These are phyloP conservation scores for Phalaenopsis hybrid DNA, from an alignment of 116 monocot genomes.

Conservation along the genomic window DNA sequence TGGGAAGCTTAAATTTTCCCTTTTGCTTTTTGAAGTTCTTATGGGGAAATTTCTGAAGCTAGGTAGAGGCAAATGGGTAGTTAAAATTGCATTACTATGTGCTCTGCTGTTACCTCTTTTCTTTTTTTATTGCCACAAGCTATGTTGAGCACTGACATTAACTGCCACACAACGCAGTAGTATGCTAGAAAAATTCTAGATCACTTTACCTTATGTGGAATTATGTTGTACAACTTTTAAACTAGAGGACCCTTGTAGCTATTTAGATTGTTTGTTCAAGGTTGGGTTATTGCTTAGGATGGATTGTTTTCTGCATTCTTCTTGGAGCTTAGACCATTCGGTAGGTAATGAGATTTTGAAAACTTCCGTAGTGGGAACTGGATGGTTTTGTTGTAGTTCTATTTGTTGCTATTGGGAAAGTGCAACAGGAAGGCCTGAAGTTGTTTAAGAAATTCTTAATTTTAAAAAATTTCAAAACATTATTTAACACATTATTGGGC, in stretches of 20 bases:
- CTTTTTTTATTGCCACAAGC: not conserved
- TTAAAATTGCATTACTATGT: not conserved
- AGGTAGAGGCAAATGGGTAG: not conserved
- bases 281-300: not conserved
- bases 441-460: not conserved
- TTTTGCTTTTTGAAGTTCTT: not conserved
- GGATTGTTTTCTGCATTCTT: not conserved
- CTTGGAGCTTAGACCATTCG: too few relatives aligned
- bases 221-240: not conserved
- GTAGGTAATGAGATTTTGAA: not conserved
- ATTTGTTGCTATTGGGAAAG: not conserved
- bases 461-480: not conserved
- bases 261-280: not conserved
- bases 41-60: not conserved
- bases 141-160: not conserved
- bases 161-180: not conserved
- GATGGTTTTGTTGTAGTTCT: not conserved
- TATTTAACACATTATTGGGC: not conserved
- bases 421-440: not conserved
- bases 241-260: not conserved
- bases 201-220: not conserved
- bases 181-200: too few relatives aligned
- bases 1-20: not conserved
- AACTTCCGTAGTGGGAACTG: not conserved
- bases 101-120: not conserved